Conservation (phyloP, 1,139 yeast genomes). For the Pichia terricola region DNA sequence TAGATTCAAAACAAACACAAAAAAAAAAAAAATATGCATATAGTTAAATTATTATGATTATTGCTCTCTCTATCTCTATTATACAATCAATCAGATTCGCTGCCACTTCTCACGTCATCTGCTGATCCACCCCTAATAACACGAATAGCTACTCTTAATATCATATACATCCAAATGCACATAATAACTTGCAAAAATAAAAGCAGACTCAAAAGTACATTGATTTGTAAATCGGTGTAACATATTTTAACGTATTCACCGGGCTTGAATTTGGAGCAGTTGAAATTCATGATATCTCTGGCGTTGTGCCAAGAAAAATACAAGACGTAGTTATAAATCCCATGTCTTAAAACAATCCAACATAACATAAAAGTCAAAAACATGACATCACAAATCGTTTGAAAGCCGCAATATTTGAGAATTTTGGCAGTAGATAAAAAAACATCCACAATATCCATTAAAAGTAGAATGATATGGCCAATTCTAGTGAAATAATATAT, state of each 20-base stretch:
- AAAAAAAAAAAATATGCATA: too few species aligned
- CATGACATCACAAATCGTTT: conserved; percentile 53
- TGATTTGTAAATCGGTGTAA: conserved; percentile 45
- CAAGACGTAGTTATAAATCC: conserved; percentile 58
- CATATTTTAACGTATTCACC: conserved; percentile 32
- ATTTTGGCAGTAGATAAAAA: conserved; percentile 66
- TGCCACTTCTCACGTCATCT: conserved; percentile 80
- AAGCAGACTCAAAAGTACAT: conserved; percentile 46
- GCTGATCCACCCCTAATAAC: conserved; percentile 65
- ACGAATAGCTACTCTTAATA: conserved; percentile 56
- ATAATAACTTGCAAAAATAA: conserved; percentile 60
- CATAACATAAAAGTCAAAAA: conserved; percentile 57
- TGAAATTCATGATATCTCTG: conserved; percentile 31
- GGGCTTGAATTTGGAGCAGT: conserved; percentile 25
- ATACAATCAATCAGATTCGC: conserved; percentile 28
- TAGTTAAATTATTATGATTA: too few species aligned
- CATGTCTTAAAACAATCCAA: conserved; percentile 72
- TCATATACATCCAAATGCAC: conserved; percentile 67
- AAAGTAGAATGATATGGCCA: conserved; percentile 67
- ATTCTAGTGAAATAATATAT: conserved; percentile 61
- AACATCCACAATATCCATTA: conserved; percentile 81
- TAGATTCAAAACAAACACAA: background rate
- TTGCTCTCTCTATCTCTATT: background rate
- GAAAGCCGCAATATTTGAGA: conserved; percentile 61
- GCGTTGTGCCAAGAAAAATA: conserved; percentile 39